These are phyloP conservation scores for Lojkania enalia DNA, from an alignment of 2,329 filamentous ascomycete genomes.

Conservation along the genomic window DNA sequence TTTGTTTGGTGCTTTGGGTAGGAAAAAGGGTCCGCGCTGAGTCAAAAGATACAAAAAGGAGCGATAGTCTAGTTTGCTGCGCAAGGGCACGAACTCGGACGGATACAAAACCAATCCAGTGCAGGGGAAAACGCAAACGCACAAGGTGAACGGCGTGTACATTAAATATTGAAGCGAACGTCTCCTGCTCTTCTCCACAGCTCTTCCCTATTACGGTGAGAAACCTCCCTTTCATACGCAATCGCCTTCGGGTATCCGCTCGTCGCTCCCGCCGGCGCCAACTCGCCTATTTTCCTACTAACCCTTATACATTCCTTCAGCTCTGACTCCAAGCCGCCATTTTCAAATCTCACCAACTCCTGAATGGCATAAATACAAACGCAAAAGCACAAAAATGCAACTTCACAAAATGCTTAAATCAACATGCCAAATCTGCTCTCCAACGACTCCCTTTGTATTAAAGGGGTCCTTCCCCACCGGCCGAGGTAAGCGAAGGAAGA, in stretches of 20 bases:
- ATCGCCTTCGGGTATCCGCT: not conserved
- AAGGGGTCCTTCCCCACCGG: not conserved
- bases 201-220: constrained; percentile 1
- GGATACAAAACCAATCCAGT: not conserved
- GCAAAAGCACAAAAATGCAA: not conserved
- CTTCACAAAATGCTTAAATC: not conserved
- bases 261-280: not conserved
- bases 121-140: not conserved
- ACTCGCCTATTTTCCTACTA: not conserved
- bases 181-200: constrained; percentile 11
- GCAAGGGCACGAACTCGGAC: too few relatives aligned
- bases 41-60: not conserved
- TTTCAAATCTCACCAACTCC: not conserved
- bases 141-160: constrained; percentile 19
- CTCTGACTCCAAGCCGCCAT: constrained; percentile 16
- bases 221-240: constrained; percentile 1
- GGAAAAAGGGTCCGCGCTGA: not conserved
- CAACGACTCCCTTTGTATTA: not conserved
- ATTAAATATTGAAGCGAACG: constrained; percentile 26
- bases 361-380: not conserved
- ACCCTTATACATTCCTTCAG: constrained; percentile 2
- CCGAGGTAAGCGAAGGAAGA: constrained; percentile 6
- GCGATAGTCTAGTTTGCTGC: too few relatives aligned
- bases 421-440: not conserved
- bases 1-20: not conserved